Evolutionary conservation across 768 basidiomycete species (phyloP), one percentile per base, ranked within the genome.

Genomic region (Phanerochaete sordida): DNA sequence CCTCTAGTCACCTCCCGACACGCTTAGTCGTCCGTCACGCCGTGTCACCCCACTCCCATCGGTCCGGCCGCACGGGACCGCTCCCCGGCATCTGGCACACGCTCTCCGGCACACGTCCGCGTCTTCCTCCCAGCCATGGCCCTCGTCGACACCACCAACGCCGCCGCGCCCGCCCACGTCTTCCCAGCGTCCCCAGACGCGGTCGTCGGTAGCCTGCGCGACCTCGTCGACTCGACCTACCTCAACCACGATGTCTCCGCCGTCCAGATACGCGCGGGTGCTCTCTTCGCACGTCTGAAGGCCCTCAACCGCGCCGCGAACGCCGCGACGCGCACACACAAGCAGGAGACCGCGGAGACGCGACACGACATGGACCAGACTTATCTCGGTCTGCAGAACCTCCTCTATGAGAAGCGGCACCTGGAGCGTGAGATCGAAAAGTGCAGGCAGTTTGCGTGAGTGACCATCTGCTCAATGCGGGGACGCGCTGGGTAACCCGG

Each of bases 351-450:
- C 21, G 74, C 79, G 8, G 90, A 88, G 30, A 88, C 91, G 3
- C 79, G 93, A 56, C 87, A 88, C 44, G 88, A 93, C 58, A 94
- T 95, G 91, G 93, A 95, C 75, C 87, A 93, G 74, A 87, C 91
- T 0, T 86, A 93, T 72, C 84, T 95, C 39, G 85, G 86, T 23
- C 82, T 92, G 30, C 92, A 95, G 74, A 95, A 95, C 64, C 77
- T 94, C 35, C 80, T 90, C 51, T 95, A 95, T 65, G 93, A 95
- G 74, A 92, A 91, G 69, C 82, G 91, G 27, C 92, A 95, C 68
- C 83, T 95, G 5, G 91, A 94, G 72, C 82, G 91, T 58, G 93
- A 95, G 75, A 95, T 95, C 35, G 90, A 92, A 66, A 93, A 94
- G 70, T 95, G 93, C 74, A 84, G 91, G 50, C 92, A 95, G 69